A percentile compares a stretch with the other conserved stretches of the same genome.
phyloP scores from a whole-genome alignment of 768 basidiomycete species.

The Phanerochaete carnosa region DNA sequence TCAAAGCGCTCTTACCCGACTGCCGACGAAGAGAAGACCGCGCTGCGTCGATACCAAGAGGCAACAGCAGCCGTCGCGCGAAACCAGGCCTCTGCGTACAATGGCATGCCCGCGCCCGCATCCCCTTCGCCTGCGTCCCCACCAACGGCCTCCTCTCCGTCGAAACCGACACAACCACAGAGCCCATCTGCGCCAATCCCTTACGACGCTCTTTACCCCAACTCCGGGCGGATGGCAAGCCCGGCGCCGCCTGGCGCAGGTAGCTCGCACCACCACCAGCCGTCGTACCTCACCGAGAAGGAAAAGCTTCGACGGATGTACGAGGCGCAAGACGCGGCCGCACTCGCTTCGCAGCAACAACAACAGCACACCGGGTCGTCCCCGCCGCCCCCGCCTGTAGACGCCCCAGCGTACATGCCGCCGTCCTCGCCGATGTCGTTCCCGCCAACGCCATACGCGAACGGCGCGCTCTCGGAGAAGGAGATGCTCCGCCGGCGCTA shows the following conservation, averaged over 20 bases:
- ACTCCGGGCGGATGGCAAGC: constrained; percentile 25
- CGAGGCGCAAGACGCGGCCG: constrained; percentile 65
- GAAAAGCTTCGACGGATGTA: constrained; percentile 61
- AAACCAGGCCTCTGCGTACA: constrained; percentile 36
- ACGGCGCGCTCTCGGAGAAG: constrained; percentile 9
- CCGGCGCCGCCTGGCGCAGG: constrained; percentile 24
- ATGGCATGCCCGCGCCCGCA: not conserved
- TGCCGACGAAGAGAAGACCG: constrained; percentile 76
- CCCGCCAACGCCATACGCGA: constrained; percentile 3
- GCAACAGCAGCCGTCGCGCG: constrained; percentile 70
- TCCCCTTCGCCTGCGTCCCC: not conserved
- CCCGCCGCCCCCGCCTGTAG: constrained; percentile 15
- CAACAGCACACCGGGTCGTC: constrained; percentile 15
- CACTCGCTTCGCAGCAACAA: constrained; percentile 18
- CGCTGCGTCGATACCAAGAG: constrained; percentile 61
- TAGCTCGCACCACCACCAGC: constrained; percentile 35
- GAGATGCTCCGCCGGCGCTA: constrained; percentile 26
- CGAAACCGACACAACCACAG: constrained; percentile 10
- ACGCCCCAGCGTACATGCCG: not conserved
- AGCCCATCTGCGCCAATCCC: constrained; percentile 43
- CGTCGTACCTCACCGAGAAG: constrained; percentile 57
- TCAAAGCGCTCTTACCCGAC: constrained; percentile 41
- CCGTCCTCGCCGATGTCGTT: not conserved
- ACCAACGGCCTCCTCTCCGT: not conserved
- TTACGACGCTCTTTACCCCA: constrained; percentile 56